phyloP scores from a whole-genome alignment of 805 yeast species.

The Monosporozyma solicola region DNA sequence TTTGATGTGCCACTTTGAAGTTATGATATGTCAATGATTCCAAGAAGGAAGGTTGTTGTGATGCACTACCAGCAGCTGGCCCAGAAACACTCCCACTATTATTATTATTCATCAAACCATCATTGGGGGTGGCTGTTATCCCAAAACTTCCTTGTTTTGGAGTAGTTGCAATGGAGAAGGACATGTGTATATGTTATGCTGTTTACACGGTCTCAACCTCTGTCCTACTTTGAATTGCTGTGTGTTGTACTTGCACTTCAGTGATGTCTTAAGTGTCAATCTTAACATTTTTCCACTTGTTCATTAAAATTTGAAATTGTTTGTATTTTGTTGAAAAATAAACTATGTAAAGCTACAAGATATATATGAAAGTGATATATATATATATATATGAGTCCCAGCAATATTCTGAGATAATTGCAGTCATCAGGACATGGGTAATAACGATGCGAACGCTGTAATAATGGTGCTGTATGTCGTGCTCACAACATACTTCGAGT shows the following conservation, averaged over 20 bases:
- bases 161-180: slow-evolving; percentile 21
- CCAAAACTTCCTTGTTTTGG: slow-evolving; percentile 10
- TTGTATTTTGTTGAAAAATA: background rate
- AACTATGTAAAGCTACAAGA: background rate
- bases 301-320: background rate
- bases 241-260: background rate
- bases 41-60: slow-evolving; percentile 9
- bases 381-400: background rate
- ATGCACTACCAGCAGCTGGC: background rate
- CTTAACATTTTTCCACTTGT: background rate
- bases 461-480: background rate
- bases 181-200: slow-evolving; percentile 9
- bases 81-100: background rate
- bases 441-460: too few species aligned
- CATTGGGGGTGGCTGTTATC: background rate
- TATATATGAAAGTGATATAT: background rate
- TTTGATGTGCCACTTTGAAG: slow-evolving; percentile 75
- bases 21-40: slow-evolving; percentile 14
- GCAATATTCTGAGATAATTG: too few species aligned
- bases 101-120: background rate
- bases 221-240: slow-evolving; percentile 8
- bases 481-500: background rate
- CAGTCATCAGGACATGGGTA: too few species aligned
- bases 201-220: slow-evolving; percentile 13
- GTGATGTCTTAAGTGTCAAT: too few species aligned